These are phyloP conservation scores for Kalmusia sp. DNA, from an alignment of 2,329 filamentous ascomycete genomes.

Conservation along the genomic window DNA sequence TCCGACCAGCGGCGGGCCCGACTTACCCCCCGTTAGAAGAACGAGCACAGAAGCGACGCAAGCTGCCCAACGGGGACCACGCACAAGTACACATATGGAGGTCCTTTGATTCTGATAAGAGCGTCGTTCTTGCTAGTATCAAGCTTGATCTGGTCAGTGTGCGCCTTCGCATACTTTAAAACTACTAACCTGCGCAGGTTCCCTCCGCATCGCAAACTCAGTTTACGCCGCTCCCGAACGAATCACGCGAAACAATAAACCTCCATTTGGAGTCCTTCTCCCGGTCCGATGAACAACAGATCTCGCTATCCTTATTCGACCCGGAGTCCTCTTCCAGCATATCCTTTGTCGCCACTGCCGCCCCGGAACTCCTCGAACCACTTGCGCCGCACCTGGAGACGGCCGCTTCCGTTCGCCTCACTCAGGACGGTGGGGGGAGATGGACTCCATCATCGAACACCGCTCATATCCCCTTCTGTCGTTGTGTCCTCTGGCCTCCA, in stretches of 20 bases:
- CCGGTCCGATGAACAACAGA: slow-evolving; percentile 13
- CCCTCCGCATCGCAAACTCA: not conserved
- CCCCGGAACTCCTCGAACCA: slow-evolving; percentile 20
- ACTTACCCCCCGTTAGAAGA: slow-evolving; percentile 11
- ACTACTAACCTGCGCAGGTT: not conserved
- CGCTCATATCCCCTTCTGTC: slow-evolving; percentile 33
- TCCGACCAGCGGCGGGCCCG: slow-evolving; percentile 14
- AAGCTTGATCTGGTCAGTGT: slow-evolving; percentile 34
- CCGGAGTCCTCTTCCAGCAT: slow-evolving; percentile 17
- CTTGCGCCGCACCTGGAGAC: slow-evolving; percentile 30
- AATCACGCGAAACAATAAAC: not conserved
- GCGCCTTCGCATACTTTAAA: not conserved
- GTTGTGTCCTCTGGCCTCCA: slow-evolving; percentile 26
- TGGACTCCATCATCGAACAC: too few relatives aligned
- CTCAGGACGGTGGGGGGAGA: too few relatives aligned
- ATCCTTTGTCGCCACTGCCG: slow-evolving; percentile 27
- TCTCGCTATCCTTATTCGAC: slow-evolving; percentile 29
- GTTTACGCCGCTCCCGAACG: not conserved
- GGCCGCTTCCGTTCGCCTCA: slow-evolving; percentile 22
- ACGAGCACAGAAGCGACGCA: slow-evolving; percentile 38
- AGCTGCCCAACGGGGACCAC: slow-evolving; percentile 20
- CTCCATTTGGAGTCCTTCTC: slow-evolving; percentile 34
- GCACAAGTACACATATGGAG: slow-evolving; percentile 5
- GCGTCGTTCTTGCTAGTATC: slow-evolving; percentile 37
- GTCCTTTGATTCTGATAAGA: slow-evolving; percentile 22